Base-by-base conservation (phyloP, 1,284 basidiomycete species). In the Moesziomyces sp. region DNA sequence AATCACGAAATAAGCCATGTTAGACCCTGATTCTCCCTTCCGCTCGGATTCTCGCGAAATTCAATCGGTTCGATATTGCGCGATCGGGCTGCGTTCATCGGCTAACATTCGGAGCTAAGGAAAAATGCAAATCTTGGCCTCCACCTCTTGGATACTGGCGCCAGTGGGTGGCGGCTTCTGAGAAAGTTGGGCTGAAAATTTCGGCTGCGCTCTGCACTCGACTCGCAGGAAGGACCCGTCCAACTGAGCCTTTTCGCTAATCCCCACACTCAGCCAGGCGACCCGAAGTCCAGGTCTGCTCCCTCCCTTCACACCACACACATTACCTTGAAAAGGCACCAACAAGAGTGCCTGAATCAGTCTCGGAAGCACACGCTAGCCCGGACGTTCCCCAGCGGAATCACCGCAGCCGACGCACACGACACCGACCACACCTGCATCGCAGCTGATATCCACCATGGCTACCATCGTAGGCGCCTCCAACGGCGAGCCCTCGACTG, bases 381-480 rank as follows among this genome's bases (percentile, higher is more conserved):
- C 38, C 38, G 16, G 14, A 40, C 38, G 14, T 18, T 0, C 1
- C 1, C 7, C 16, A 40, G 38, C 16, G 38, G 38, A 40, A 7
- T 40, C 16, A 40, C 13, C 38, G 38, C 38, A n/a, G 18, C 38
- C 38, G 16, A 40, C 38, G 9, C 51, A 35, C 24, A 24, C 40
- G 40, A 24, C 56, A 40, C 10, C 46, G 5, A 8, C 14, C 42
- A 13, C n/a, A 21, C 38, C 38, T 28, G n/a, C 3, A 13, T 10
- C 11, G 30, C 43, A 13, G 11, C 26, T 18, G 19, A 30, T 9
- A 4, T n/a, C 19, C 57, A 61, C 42, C 44, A 64, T 77, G 71
- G 68, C 71, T 9, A 75, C 74, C 24, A 16, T 74, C 47, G 61
- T 68, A 0, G 71, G 52, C 47, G 35, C 54, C n/a, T 55, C 60